Evolutionary conservation across 257 asterid genomes (phyloP), one percentile per base, ranked within the genome.

Genomic region (Nicotiana benthamiana): DNA sequence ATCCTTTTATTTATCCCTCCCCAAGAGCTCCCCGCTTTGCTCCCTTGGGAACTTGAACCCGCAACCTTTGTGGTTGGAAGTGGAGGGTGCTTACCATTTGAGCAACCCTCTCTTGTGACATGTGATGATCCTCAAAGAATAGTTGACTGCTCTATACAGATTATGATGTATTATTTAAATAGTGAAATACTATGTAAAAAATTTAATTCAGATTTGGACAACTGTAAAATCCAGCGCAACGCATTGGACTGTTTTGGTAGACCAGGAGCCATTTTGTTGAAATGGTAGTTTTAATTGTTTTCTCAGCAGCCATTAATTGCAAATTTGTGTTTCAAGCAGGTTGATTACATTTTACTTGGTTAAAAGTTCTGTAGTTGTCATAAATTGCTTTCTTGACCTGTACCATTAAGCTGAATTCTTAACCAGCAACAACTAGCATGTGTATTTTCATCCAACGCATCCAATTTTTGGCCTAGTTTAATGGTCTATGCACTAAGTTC

Each of bases 381-480:
- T n/a, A 43, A 46, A 72, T 72, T n/a, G 53, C 60, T 72, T 72
- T 72, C 60, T 72, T 43, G 60, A 72, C 36, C 78, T 70, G 48
- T 70, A 20, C 56, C 30, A 40, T 70, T 70, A 70, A 43, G 57
- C 52, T 70, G 56, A 40, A 12, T 16, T 40, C 10, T 40, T 30
- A 70, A 70, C 56, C 20, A 40, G 57, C 57, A 46, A 46, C 36
- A 24, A 46, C 60, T 72, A 46, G 78, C 60, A 46, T 24, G 59
- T 72, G 40, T 72, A 20, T 72, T 72, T 72, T 26, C 36, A 43
- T 72, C 40, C 34, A 7, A 43, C 36, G 0, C 36, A 46, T 72
- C 77, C 57, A 20, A 40, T 40, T 6, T 40, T 40, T 10, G 48
- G 48, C 57, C 20, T 40, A 62, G 48, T 43, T 27, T 36, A 56